Percentiles rank a stretch among this genome's conserved stretches.
Evolutionary conservation across 805 yeast genomes (phyloP).

Genomic region (Metschnikowia colocasiae): DNA sequence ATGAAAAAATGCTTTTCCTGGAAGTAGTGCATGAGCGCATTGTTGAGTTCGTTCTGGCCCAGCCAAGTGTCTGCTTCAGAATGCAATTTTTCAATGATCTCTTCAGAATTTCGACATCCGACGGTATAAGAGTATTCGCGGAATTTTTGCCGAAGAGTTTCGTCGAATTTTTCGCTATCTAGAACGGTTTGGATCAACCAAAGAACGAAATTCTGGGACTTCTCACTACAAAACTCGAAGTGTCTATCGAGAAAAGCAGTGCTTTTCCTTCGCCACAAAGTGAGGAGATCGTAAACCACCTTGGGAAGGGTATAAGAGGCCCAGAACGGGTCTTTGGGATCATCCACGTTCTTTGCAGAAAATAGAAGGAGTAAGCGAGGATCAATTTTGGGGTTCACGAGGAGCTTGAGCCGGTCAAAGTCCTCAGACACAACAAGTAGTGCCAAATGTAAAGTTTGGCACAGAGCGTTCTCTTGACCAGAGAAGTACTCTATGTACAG

Average conservation of each 20-base stretch:
- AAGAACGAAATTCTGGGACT: background rate
- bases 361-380: constrained; percentile 13
- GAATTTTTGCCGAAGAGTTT: background rate
- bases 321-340: constrained; percentile 8
- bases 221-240: background rate
- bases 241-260: background rate
- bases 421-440: background rate
- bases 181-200: constrained; percentile 13
- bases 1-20: background rate
- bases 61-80: constrained; percentile 12
- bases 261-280: background rate
- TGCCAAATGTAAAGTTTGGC: background rate
- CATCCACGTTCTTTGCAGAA: background rate
- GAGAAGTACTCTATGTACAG: background rate
- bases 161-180: background rate
- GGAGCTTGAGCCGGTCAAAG: constrained; percentile 1
- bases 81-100: constrained; percentile 5
- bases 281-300: background rate
- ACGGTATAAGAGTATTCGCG: constrained; percentile 10
- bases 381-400: constrained; percentile 4
- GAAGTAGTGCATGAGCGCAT: constrained; percentile 15
- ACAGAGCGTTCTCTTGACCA: background rate
- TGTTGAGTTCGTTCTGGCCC: constrained; percentile 11
- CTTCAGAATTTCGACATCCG: background rate
- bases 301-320: constrained; percentile 1